phyloP scores from a whole-genome alignment of 2,329 filamentous ascomycete genomes.

The Polychaeton citri region DNA sequence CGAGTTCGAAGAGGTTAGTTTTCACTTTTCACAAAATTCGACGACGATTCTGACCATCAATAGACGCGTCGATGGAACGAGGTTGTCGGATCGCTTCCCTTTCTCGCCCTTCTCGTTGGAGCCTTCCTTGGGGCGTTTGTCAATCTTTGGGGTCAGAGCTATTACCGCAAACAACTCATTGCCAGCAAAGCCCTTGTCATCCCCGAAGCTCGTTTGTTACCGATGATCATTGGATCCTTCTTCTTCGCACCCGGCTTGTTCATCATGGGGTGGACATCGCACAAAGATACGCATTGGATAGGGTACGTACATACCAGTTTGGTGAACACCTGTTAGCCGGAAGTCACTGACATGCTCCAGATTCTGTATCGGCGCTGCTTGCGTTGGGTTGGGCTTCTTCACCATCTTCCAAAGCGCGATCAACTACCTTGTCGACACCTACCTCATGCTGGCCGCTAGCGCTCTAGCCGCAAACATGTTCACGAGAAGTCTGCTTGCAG shows the following conservation, averaged over 20 bases:
- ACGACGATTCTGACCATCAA: conserved; percentile 14
- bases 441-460: conserved; percentile 24
- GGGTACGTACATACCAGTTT: no score
- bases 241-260: conserved; percentile 22
- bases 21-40: neutral
- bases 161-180: conserved; percentile 26
- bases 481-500: conserved; percentile 14
- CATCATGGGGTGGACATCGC: conserved; percentile 21
- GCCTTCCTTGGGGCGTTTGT: conserved; percentile 31
- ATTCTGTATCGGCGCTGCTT: conserved; percentile 12
- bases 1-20: neutral
- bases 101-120: conserved; percentile 39
- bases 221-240: conserved; percentile 20
- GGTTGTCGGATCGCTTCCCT: conserved; percentile 38
- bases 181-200: conserved; percentile 16
- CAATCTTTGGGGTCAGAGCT: conserved; percentile 28
- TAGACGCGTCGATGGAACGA: conserved; percentile 40
- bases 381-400: conserved; percentile 31
- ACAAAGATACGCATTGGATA: conserved; percentile 32
- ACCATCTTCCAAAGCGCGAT: conserved; percentile 39
- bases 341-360: no score
- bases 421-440: conserved; percentile 42
- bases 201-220: conserved; percentile 29
- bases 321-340: neutral
- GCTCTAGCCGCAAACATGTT: conserved; percentile 20